These are phyloP conservation scores for Leptographium lundbergii DNA, from an alignment of 2,329 filamentous ascomycete species.

Conservation along the genomic window DNA sequence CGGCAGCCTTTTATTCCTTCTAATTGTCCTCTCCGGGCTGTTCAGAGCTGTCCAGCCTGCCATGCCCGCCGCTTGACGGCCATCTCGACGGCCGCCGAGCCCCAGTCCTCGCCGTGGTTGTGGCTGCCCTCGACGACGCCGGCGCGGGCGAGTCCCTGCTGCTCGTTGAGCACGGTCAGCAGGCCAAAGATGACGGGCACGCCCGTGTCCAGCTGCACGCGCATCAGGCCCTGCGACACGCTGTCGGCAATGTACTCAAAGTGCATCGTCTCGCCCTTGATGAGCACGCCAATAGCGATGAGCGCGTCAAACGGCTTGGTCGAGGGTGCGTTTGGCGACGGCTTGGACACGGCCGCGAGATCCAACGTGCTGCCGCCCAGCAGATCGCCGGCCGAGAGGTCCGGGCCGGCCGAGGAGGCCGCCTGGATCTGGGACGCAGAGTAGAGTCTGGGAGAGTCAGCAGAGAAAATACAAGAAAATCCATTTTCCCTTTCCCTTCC, in stretches of 20 bases:
- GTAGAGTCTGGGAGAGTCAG: conserved; percentile 48
- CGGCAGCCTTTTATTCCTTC: neutral
- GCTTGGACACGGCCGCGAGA: conserved; percentile 53
- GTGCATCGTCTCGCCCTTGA: conserved; percentile 99
- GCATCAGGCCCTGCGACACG: conserved; percentile 86
- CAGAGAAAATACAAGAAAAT: neutral
- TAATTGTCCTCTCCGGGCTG: neutral
- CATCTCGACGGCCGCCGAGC: conserved; percentile 84
- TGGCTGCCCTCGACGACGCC: conserved; percentile 59
- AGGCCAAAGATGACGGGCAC: conserved; percentile 88
- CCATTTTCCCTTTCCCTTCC: neutral
- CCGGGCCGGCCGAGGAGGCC: conserved; percentile 45
- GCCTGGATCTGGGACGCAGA: conserved; percentile 78
- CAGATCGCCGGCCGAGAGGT: conserved; percentile 55
- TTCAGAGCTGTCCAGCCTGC: conserved; percentile 51
- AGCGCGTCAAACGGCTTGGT: conserved; percentile 76
- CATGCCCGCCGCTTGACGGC: conserved; percentile 77
- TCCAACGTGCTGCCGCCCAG: conserved; percentile 60
- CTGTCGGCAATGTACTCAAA: conserved; percentile 97
- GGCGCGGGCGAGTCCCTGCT: conserved; percentile 75
- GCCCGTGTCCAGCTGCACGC: conserved; percentile 77
- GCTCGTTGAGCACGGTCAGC: conserved; percentile 76
- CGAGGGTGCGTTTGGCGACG: conserved; percentile 20
- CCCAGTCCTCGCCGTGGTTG: conserved; percentile 97
- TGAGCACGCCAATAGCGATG: conserved; percentile 88